Evolutionary conservation across 306 rosid genomes (phyloP), one percentile per base, ranked within the genome.

Genomic region (Benincasa hispida): DNA sequence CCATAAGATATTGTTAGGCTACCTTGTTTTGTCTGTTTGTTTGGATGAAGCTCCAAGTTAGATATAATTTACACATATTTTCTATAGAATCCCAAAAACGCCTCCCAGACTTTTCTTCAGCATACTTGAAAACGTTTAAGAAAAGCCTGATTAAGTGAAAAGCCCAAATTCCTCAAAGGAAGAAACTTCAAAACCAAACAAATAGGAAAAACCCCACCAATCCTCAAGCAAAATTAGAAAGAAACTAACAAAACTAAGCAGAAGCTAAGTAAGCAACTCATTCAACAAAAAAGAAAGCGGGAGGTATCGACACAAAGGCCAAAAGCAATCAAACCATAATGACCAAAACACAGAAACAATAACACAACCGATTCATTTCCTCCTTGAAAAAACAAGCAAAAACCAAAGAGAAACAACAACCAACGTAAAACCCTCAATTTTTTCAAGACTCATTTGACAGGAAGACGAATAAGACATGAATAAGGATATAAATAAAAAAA

Each of bases 181-280:
- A 66, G 15, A 3, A 10, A 18, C 48, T 19, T 37, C 24, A 10
- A 19, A 39, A 67, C 54, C 54, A 67, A 67, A 67, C 54, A 65
- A 65, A 65, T 21, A 45, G 74, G 19, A 67, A 67, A 67, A 67
- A 21, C n/a, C 54, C 34, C 74, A 67, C 74, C 54, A 67, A 39
- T 41, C 74, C 17, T 1, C 41, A 19, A 21, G 18, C 27, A 67
- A 67, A 67, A 67, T n/a, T 10, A 67, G 27, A 13, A n/a, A n/a
- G n/a, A 63, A 8, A 34, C 27, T 19, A 35, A 34, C 3, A 66
- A 35, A 66, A 39, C 32, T 30, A 39, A 3, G 30, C 39, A 69
- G 57, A 42, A 24, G 32, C 19, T 21, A 69, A 6, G 57, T 22
- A 42, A 68, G 14, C 34, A 42, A 13, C 8, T 22, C 30, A 45